Conservation (phyloP, 164 flowering plant species). For the Vitis vinifera region DNA sequence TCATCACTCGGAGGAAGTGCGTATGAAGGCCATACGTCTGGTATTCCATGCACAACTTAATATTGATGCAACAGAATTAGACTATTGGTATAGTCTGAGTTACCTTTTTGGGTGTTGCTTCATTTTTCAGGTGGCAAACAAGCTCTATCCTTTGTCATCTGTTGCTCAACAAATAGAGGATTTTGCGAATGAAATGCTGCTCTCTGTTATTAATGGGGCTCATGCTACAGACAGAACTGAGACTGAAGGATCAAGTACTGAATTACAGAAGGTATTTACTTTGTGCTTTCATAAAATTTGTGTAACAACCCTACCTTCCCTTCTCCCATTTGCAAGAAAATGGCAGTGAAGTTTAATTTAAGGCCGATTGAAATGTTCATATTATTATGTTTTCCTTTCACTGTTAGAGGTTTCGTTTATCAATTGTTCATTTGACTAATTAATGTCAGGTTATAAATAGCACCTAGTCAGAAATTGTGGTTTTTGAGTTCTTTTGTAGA, state of each 20-base stretch:
- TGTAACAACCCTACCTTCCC: no score
- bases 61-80: neutral
- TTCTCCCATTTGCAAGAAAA: no score
- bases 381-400: no score
- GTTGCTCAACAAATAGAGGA: constrained; percentile 79
- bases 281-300: neutral
- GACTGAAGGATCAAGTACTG: constrained; percentile 36
- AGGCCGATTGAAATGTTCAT: no score
- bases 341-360: no score
- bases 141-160: constrained; percentile 77
- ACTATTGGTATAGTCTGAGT: neutral
- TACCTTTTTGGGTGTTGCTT: constrained; percentile 7
- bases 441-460: no score
- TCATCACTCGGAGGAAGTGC: constrained; percentile 88
- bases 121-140: constrained; percentile 83
- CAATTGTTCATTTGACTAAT: no score
- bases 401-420: no score
- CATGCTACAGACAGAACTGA: constrained; percentile 30
- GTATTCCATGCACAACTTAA: constrained; percentile 38
- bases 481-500: no score
- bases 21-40: constrained; percentile 97
- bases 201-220: constrained; percentile 40
- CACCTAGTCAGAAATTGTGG: no score
- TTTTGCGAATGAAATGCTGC: constrained; percentile 78
- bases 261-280: constrained; percentile 45